These are phyloP conservation scores for Elsinoe fawcettii DNA, from an alignment of 2,329 filamentous ascomycete species.

Conservation along the genomic window DNA sequence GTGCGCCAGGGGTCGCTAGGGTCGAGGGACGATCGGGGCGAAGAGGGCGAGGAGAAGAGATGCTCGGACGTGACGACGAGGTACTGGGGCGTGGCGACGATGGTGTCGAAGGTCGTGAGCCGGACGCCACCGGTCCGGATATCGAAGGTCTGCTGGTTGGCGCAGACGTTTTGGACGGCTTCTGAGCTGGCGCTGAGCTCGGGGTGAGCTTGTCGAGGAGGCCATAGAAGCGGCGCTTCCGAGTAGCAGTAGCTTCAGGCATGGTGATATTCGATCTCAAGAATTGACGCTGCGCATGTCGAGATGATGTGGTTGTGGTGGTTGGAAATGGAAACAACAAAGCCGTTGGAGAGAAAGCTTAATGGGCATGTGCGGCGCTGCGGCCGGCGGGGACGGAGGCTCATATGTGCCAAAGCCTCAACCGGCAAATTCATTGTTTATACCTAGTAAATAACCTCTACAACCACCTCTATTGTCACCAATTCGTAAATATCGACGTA, in stretches of 20 bases:
- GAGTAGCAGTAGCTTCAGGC: constrained; percentile 57
- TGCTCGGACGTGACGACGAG: constrained; percentile 22
- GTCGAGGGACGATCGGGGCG: background rate
- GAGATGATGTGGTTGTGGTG: background rate
- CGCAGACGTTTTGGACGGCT: constrained; percentile 31
- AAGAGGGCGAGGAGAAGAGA: constrained; percentile 16
- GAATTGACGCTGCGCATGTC: background rate
- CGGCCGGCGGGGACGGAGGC: background rate
- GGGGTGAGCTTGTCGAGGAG: constrained; percentile 54
- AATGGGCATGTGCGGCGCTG: constrained; percentile 2
- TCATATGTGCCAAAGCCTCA: too few species aligned
- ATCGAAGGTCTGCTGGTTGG: constrained; percentile 30
- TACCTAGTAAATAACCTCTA: too few species aligned
- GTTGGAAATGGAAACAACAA: constrained; percentile 7
- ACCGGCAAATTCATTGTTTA: too few species aligned
- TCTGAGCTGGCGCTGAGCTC: constrained; percentile 34
- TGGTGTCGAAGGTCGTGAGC: constrained; percentile 26
- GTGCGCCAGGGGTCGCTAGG: background rate
- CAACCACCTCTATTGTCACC: too few species aligned
- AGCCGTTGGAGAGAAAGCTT: constrained; percentile 8
- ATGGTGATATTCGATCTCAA: constrained; percentile 20
- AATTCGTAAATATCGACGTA: too few species aligned
- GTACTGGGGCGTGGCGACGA: constrained; percentile 26
- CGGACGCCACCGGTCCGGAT: constrained; percentile 24
- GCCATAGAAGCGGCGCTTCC: constrained; percentile 77